These are phyloP conservation scores for Ascosphaera aggregata DNA, from an alignment of 2,329 filamentous ascomycete species.

Conservation along the genomic window DNA sequence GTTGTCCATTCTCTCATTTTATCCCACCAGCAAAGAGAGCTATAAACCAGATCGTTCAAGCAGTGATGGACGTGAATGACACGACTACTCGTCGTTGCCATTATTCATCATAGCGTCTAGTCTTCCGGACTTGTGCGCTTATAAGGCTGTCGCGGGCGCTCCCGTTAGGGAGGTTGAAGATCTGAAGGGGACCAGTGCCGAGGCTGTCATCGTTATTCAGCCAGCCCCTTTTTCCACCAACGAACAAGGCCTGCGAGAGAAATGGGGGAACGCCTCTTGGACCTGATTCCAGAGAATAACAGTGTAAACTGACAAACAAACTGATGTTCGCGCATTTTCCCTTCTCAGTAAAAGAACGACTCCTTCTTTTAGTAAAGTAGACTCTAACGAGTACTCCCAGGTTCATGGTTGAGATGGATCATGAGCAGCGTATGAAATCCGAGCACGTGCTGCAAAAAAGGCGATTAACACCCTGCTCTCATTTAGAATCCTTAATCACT, in stretches of 20 bases:
- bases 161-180: not conserved
- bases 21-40: not conserved
- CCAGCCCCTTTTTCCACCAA: not conserved
- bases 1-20: not conserved
- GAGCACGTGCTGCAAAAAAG: not conserved
- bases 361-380: constrained; percentile 4
- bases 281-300: not conserved
- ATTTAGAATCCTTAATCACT: constrained; percentile 6
- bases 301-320: not conserved
- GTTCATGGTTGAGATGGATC: constrained; percentile 14
- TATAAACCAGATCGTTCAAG: not conserved
- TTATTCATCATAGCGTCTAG: not conserved
- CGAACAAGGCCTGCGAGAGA: not conserved
- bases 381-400: constrained; percentile 14
- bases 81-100: not conserved
- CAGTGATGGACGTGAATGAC: not conserved
- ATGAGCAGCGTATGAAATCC: constrained; percentile 11
- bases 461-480: constrained; percentile 2
- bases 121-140: not conserved
- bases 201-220: not conserved
- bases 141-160: not conserved
- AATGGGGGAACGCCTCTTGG: not conserved
- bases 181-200: not conserved
- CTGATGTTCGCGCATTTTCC: too few relatives aligned
- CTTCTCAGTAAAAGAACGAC: too few relatives aligned